Percentiles rank a stretch among this genome's conserved stretches.
These are phyloP conservation scores for Myrmaecium sp. DNA, from an alignment of 2,329 filamentous ascomycete genomes.

Conservation along the genomic window DNA sequence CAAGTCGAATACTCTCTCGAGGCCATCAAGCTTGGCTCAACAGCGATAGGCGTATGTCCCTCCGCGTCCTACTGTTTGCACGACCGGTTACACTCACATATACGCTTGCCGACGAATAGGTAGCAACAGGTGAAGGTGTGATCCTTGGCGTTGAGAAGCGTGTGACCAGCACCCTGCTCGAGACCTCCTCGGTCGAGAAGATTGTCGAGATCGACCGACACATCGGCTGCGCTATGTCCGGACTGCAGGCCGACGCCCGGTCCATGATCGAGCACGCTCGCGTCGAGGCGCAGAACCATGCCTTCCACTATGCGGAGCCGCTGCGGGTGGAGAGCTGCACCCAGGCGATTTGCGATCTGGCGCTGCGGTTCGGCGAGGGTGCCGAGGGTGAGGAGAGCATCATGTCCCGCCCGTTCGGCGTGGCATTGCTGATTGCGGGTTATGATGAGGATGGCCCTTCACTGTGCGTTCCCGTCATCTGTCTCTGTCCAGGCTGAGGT, in stretches of 20 bases:
- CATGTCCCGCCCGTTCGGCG: conserved; percentile 94
- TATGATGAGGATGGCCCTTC: conserved; percentile 95
- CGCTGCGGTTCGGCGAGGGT: conserved; percentile 89
- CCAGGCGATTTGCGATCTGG: conserved; percentile 95
- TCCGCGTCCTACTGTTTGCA: background rate
- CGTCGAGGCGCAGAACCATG: conserved; percentile 91
- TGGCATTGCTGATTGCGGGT: conserved; percentile 87
- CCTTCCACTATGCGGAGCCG: conserved; percentile 94
- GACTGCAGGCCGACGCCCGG: conserved; percentile 89
- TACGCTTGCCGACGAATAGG: conserved; percentile 22
- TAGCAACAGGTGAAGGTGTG: conserved; percentile 87
- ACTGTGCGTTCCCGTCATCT: conserved; percentile 36
- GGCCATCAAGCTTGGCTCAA: conserved; percentile 98
- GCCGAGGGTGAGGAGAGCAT: conserved; percentile 97
- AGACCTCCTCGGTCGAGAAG: conserved; percentile 97
- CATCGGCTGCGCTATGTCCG: conserved; percentile 97
- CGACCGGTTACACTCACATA: conserved; percentile 1
- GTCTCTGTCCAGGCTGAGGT: background rate
- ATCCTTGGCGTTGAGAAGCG: conserved; percentile 98
- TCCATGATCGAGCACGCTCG: conserved; percentile 97
- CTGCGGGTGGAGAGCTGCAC: conserved; percentile 95
- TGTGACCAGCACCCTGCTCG: conserved; percentile 90
- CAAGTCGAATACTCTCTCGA: conserved; percentile 99
- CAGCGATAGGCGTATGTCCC: conserved; percentile 68
- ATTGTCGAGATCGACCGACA: conserved; percentile 98